Conservation (phyloP, 257 asterid genomes). For the Solanum pimpinellifolium region DNA sequence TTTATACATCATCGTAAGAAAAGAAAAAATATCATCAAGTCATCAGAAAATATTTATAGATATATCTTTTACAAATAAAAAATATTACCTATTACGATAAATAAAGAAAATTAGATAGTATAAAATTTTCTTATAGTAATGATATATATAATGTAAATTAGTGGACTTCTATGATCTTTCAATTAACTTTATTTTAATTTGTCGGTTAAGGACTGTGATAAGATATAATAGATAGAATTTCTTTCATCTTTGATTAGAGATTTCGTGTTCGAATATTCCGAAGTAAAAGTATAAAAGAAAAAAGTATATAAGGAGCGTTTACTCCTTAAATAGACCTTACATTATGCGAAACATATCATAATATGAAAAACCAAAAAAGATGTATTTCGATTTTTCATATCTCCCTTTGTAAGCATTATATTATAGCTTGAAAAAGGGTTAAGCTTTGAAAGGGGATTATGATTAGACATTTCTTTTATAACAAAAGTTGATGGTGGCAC, state of each 20-base stretch:
- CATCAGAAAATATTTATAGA: neutral
- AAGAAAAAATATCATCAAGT: neutral
- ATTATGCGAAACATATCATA: neutral
- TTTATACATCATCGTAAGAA: neutral
- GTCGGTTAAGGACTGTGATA: neutral
- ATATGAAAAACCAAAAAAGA: neutral
- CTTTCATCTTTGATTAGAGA: neutral
- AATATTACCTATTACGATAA: neutral
- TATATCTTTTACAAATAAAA: neutral
- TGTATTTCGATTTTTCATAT: neutral
- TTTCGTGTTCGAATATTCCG: neutral
- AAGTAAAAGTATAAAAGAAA: neutral
- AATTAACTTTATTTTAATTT: neutral
- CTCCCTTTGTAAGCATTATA: neutral
- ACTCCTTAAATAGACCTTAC: neutral
- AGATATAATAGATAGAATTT: neutral
- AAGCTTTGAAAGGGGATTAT: constrained; percentile 7
- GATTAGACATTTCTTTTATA: constrained; percentile 26
- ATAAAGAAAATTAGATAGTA: neutral
- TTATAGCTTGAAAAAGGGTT: constrained; percentile 11
- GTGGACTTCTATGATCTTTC: no score
- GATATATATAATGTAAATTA: neutral
- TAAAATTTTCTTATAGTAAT: neutral
- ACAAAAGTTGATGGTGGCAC: constrained; percentile 16
- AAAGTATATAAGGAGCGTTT: neutral